Conservation (phyloP, 2,329 filamentous ascomycete species). For the Fusarium sp. region DNA sequence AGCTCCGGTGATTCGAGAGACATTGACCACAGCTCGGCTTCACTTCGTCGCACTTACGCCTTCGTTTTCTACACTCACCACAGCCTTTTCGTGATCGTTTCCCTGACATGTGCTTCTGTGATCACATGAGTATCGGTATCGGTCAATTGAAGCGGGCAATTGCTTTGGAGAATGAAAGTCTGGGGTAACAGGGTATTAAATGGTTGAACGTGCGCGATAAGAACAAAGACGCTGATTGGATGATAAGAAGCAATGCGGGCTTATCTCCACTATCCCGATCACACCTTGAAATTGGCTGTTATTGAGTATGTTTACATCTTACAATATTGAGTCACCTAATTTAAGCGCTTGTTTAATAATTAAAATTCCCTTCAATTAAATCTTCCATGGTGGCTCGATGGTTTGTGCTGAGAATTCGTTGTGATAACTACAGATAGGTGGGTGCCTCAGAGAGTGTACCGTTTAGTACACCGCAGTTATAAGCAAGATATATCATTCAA, state of each 20-base stretch:
- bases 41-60: slow-evolving; percentile 42
- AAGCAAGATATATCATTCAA: too few relatives aligned
- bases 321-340: too few relatives aligned
- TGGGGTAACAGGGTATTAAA: not conserved
- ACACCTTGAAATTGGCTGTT: not conserved
- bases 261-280: not conserved
- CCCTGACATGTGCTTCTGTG: slow-evolving; percentile 23
- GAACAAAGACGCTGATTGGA: not conserved
- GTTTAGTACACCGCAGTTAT: too few relatives aligned
- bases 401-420: too few relatives aligned
- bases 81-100: slow-evolving; percentile 42
- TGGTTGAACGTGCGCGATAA: not conserved
- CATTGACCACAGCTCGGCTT: slow-evolving; percentile 42
- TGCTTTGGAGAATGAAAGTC: not conserved
- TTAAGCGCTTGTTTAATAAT: too few relatives aligned
- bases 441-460: too few relatives aligned
- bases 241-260: not conserved
- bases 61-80: slow-evolving; percentile 42
- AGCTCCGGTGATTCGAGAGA: slow-evolving; percentile 18
- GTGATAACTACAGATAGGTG: too few relatives aligned
- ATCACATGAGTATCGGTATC: not conserved
- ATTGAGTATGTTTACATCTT: too few relatives aligned
- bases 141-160: not conserved
- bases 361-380: too few relatives aligned
- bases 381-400: too few relatives aligned